A percentile compares a stretch with the other conserved stretches of the same genome.
Conservation (phyloP, 2,329 filamentous ascomycete genomes). For the Colletotrichum sp. region DNA sequence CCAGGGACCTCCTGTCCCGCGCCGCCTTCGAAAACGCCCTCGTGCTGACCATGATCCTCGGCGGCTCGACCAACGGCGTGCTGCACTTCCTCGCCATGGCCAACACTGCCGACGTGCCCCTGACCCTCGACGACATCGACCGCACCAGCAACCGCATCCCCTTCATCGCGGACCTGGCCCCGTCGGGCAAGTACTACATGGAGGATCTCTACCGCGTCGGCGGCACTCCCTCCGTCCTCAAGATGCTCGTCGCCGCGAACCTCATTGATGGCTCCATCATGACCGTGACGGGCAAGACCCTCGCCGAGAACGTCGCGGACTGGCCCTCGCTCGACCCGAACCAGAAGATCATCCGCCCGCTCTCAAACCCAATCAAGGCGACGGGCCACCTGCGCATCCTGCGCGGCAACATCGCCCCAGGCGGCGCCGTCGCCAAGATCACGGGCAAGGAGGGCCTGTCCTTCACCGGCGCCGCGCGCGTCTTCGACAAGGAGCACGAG, state of each 20-base stretch:
- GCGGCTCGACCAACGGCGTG: slow-evolving; percentile 87
- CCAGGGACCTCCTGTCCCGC: slow-evolving; percentile 80
- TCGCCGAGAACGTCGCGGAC: slow-evolving; percentile 79
- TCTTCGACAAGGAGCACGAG: slow-evolving; percentile 85
- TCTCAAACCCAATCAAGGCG: slow-evolving; percentile 75
- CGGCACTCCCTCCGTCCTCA: slow-evolving; percentile 84
- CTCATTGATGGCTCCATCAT: slow-evolving; percentile 79
- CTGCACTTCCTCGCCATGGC: slow-evolving; percentile 92
- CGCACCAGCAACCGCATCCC: slow-evolving; percentile 82
- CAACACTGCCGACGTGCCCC: slow-evolving; percentile 76
- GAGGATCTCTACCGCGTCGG: slow-evolving; percentile 87
- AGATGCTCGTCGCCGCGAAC: slow-evolving; percentile 77
- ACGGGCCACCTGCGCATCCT: slow-evolving; percentile 91
- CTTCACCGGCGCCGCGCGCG: slow-evolving; percentile 81
- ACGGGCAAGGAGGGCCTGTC: slow-evolving; percentile 89
- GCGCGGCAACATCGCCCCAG: slow-evolving; percentile 84
- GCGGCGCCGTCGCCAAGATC: slow-evolving; percentile 92
- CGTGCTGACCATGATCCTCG: slow-evolving; percentile 90
- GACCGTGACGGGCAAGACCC: slow-evolving; percentile 84
- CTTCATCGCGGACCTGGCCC: slow-evolving; percentile 84
- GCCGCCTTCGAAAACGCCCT: slow-evolving; percentile 86
- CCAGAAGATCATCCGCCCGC: slow-evolving; percentile 82
- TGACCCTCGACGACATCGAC: slow-evolving; percentile 84
- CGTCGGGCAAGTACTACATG: slow-evolving; percentile 85
- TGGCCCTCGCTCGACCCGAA: slow-evolving; percentile 79